Conservation (phyloP, 2,329 filamentous ascomycete genomes). For the Fusarium sacchari region DNA sequence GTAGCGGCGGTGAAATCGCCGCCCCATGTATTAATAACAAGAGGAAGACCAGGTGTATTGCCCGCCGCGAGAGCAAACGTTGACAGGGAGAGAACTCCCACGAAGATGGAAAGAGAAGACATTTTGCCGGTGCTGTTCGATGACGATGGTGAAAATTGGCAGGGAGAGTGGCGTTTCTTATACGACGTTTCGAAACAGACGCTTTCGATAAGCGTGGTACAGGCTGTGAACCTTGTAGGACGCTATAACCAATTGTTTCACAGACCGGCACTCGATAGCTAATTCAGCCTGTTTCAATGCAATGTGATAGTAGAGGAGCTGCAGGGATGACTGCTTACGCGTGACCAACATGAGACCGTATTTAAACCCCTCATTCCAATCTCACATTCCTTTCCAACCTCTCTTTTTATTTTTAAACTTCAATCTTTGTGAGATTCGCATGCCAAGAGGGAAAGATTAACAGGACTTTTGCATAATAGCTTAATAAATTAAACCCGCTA, state of each 20-base stretch:
- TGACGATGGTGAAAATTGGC: not conserved
- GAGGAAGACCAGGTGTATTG: slow-evolving; percentile 55
- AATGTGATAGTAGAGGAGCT: not conserved
- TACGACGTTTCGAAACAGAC: slow-evolving; percentile 16
- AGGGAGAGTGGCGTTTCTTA: slow-evolving; percentile 25
- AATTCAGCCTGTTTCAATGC: slow-evolving; percentile 2
- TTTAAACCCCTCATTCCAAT: slow-evolving; percentile 33
- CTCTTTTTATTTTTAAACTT: not conserved
- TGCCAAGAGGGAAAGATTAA: not conserved
- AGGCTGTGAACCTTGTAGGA: slow-evolving; percentile 20
- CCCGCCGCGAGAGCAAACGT: slow-evolving; percentile 20
- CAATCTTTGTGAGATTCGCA: not conserved
- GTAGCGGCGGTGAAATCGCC: slow-evolving; percentile 63
- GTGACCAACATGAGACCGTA: slow-evolving; percentile 20
- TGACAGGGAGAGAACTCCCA: slow-evolving; percentile 25
- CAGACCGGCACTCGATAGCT: not conserved
- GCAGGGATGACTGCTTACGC: slow-evolving; percentile 18
- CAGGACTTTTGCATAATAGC: not conserved
- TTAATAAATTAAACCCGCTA: not conserved
- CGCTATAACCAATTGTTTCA: slow-evolving; percentile 3
- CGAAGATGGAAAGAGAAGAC: not conserved
- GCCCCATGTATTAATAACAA: slow-evolving; percentile 66
- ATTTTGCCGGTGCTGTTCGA: not conserved
- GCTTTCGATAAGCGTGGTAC: slow-evolving; percentile 9
- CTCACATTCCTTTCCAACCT: slow-evolving; percentile 2